phyloP scores from a whole-genome alignment of 1,284 basidiomycete genomes.

The Mycosarcoma maydis region DNA sequence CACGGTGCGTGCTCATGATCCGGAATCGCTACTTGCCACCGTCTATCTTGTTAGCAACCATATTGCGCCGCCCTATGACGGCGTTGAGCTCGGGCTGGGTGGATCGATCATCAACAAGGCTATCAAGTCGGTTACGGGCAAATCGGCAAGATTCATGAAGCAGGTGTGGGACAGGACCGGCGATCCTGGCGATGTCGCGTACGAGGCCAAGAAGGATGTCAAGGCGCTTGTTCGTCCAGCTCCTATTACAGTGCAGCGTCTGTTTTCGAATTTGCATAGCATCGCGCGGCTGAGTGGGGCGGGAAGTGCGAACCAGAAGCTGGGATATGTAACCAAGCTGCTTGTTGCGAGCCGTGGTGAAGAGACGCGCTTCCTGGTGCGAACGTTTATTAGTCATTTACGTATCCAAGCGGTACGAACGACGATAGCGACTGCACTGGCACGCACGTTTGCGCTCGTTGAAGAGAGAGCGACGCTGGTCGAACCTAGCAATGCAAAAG shows the following conservation, averaged over 20 bases:
- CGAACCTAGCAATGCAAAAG: slow-evolving; percentile 11
- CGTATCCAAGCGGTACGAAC: slow-evolving; percentile 83
- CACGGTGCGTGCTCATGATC: slow-evolving; percentile 76
- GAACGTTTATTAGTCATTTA: slow-evolving; percentile 82
- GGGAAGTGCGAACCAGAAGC: slow-evolving; percentile 80
- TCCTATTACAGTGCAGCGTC: slow-evolving; percentile 58
- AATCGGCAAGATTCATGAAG: slow-evolving; percentile 76
- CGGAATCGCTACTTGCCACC: slow-evolving; percentile 78
- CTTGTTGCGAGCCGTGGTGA: slow-evolving; percentile 86
- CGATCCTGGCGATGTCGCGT: slow-evolving; percentile 65
- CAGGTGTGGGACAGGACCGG: slow-evolving; percentile 68
- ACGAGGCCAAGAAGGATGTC: slow-evolving; percentile 60
- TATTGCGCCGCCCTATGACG: slow-evolving; percentile 74
- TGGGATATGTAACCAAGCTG: slow-evolving; percentile 81
- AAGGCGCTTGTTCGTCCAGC: slow-evolving; percentile 58
- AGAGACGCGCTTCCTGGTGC: slow-evolving; percentile 83
- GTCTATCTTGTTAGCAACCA: slow-evolving; percentile 91
- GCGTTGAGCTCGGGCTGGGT: slow-evolving; percentile 68
- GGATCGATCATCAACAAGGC: slow-evolving; percentile 79
- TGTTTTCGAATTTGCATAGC: slow-evolving; percentile 68
- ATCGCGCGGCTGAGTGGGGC: slow-evolving; percentile 73
- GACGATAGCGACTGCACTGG: slow-evolving; percentile 82
- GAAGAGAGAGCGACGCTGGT: slow-evolving; percentile 10
- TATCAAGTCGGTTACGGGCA: slow-evolving; percentile 83
- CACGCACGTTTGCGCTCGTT: slow-evolving; percentile 78